phyloP scores from a whole-genome alignment of 208 protist genomes.

The Wallacemonas collosoma region DNA sequence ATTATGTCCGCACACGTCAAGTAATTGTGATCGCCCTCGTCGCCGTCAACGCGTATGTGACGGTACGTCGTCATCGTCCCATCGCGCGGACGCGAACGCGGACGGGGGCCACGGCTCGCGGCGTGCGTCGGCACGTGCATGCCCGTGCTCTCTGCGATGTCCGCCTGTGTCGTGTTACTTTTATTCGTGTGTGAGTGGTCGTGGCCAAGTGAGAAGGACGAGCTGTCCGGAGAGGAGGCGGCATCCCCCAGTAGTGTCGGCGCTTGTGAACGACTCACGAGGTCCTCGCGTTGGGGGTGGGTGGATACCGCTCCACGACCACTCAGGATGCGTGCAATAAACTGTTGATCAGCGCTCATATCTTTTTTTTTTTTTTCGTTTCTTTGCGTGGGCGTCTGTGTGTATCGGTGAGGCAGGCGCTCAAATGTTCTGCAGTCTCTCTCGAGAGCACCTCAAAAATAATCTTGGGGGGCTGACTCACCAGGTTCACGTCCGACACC shows the following conservation, averaged over 20 bases:
- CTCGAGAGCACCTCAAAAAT: too few species aligned
- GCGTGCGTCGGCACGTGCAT: not conserved
- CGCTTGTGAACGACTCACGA: not conserved
- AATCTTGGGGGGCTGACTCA: too few species aligned
- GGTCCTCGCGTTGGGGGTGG: not conserved
- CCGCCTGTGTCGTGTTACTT: not conserved
- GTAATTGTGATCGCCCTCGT: conserved; percentile 80
- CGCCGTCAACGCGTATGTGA: conserved; percentile 78
- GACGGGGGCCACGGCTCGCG: too few species aligned
- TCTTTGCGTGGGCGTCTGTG: not conserved
- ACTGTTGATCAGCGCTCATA: not conserved
- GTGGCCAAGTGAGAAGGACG: not conserved
- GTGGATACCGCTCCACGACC: not conserved
- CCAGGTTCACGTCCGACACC: too few species aligned
- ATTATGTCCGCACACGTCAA: conserved; percentile 75
- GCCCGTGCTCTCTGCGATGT: not conserved
- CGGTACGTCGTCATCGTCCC: conserved; percentile 37
- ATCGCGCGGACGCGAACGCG: conserved; percentile 9
- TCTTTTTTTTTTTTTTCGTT: conserved; percentile 16
- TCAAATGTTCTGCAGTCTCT: too few species aligned
- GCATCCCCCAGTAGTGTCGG: not conserved
- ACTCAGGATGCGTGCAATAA: not conserved
- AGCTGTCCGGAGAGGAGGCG: not conserved
- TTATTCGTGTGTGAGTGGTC: not conserved
- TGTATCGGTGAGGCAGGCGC: not conserved